Percentiles rank a stretch among this genome's conserved stretches.
These are phyloP conservation scores for Aspergillus transmontanensis DNA, from an alignment of 2,329 filamentous ascomycete species.

Conservation along the genomic window DNA sequence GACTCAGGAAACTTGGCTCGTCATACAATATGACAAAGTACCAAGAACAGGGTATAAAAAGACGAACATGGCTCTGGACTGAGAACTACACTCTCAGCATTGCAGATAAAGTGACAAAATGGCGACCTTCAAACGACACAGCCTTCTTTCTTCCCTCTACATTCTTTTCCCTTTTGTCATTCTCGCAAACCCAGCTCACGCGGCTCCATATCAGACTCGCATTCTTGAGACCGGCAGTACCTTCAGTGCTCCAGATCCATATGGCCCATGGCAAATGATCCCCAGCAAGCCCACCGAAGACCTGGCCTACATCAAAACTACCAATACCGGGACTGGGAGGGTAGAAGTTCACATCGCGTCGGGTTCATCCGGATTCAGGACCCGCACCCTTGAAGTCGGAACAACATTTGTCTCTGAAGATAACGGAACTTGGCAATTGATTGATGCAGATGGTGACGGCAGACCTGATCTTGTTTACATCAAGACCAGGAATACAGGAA, in stretches of 20 bases:
- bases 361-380: conserved; percentile 1
- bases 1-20: background rate
- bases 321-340: conserved; percentile 14
- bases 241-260: conserved; percentile 28
- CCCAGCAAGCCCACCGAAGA: conserved; percentile 13
- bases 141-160: background rate
- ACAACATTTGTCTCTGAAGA: conserved; percentile 8
- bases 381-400: conserved; percentile 4
- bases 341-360: conserved; percentile 17
- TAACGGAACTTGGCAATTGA: conserved; percentile 8
- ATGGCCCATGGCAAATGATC: conserved; percentile 17
- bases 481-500: conserved; percentile 20
- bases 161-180: background rate
- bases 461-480: conserved; percentile 16
- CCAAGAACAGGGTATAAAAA: background rate
- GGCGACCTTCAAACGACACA: background rate
- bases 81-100: background rate
- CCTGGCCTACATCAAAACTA: conserved; percentile 16
- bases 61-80: background rate
- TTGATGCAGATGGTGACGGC: background rate
- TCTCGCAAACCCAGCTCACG: background rate
- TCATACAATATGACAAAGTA: background rate
- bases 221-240: conserved; percentile 50
- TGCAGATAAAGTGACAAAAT: background rate
- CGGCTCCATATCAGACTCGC: conserved; percentile 10